Evolutionary conservation across 495 filamentous ascomycete species (phyloP), one percentile per base, ranked within the genome.

Genomic region (Lasiosphaeris hirsuta): DNA sequence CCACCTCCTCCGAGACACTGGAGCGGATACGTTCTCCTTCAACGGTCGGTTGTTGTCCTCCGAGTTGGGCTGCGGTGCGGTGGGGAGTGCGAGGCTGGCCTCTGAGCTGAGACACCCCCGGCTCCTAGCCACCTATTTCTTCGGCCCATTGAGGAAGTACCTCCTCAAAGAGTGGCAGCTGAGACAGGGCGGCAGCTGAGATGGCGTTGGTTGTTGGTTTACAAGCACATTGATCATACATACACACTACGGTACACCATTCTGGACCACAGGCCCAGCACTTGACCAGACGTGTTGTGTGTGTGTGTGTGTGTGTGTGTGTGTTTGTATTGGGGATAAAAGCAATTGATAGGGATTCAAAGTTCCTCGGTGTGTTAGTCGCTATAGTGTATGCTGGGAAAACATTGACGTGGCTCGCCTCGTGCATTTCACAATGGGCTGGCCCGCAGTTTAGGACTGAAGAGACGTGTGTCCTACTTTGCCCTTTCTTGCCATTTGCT

Each of bases 91-190:
- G 23, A 30, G 47, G 33, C 10, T 51, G 14, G 39, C 39, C 47
- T 38, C 18, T 34, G 47, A 36, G 18, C 13, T 36, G 33, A 13
- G 14, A 14, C 30, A 14, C 18, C 13, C 47, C 13, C 35, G 47
- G 30, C 13, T 13, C 10, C 10, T 13, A 35, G 46, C 17, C 46
- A 17, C 19, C 10, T 34, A 13, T 18, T 23, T 7, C 35, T 34
- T 43, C 48, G 36, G 42, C 57, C 57, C 36, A 40, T 59, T 49
- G 15, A 47, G 57, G 57, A 54, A 53, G 51, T 55, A 35, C 17
- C 51, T 49, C 51, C 44, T 23, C 19, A 44, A 13, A 8, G 10
- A 14, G 14, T 38, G 39, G 42, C 51, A 60, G 57, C 57, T 60
- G 57, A 60, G 50, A 39, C 40, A 34, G 48, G 43, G 18, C 10